These are phyloP conservation scores for Pleurotus citrinopileatus DNA, from an alignment of 768 basidiomycete species.

Conservation along the genomic window DNA sequence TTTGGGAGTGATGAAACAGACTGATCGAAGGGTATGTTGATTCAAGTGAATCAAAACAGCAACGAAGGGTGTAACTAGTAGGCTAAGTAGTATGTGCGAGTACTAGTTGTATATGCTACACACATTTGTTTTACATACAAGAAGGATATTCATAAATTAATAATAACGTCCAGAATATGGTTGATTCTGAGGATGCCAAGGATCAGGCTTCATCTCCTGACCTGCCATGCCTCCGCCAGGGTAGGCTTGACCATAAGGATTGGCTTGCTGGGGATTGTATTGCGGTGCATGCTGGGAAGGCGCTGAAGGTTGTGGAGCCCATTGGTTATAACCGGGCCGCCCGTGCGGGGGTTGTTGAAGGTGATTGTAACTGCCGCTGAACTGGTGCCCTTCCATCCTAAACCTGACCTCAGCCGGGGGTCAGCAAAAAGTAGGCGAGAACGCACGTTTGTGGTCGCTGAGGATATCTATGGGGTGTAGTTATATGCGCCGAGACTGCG, in stretches of 20 bases:
- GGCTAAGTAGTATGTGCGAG: not conserved
- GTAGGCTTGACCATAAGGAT: not conserved
- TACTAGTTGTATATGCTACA: not conserved
- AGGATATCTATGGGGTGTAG: constrained; percentile 1
- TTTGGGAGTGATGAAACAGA: not conserved
- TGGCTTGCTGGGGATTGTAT: not conserved
- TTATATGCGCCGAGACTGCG: constrained; percentile 25
- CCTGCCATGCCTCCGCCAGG: not conserved
- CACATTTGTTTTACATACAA: not conserved
- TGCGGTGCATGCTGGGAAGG: not conserved
- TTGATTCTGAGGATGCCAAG: not conserved
- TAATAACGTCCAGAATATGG: constrained; percentile 3
- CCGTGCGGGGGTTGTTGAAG: not conserved
- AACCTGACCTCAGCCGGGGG: not conserved
- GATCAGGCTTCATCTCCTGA: not conserved
- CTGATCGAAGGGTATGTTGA: not conserved
- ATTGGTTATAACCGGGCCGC: not conserved
- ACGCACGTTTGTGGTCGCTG: constrained; percentile 5
- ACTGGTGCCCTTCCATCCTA: constrained; percentile 5
- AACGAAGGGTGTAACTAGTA: not conserved
- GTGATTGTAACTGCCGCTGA: not conserved
- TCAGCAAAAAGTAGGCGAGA: not conserved
- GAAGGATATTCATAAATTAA: not conserved
- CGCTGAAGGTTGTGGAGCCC: not conserved
- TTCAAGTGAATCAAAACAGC: no score